Base-by-base conservation (phyloP, 2,329 filamentous ascomycete genomes). In the Talaromyces sp. region DNA sequence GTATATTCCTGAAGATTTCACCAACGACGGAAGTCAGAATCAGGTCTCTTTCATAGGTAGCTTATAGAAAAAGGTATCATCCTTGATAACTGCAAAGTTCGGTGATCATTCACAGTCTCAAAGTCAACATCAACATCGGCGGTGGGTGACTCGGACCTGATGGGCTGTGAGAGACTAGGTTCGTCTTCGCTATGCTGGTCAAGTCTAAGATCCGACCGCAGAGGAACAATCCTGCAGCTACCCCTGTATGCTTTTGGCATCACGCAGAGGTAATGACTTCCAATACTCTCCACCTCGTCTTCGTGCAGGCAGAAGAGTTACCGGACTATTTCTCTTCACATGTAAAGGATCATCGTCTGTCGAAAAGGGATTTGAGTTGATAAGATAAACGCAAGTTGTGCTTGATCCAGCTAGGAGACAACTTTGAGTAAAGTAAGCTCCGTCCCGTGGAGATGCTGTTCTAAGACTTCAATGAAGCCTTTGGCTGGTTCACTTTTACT, bases 381-480 rank as follows among this genome's bases (percentile, higher is more conserved):
- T 12, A 75, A 65, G 9, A 69, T 66, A 9, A 62, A 61, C 6
- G 68, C 68, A 2, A 79, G 63, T 59, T 78, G 74, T 2, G 69
- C 60, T 39, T 75, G 66, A 1, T 73, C 68, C 25, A 76, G 63
- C 2, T 73, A 68, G 14, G 73, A 69, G 3, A 79, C 69, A 7
- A 80, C 61, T 21, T 69, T 72, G 8, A 81, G 63, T 12, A 81
- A 68, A 14, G 76, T 70, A 1, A 66, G 71, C 64, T 81, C 79
- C 0, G 78, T 79, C 54, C 78, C 74, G 50, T 74, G 72, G 0
- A 81, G 72, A 40, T 79, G 72, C 25, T 77, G 70, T 54, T 80
- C 78, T 18, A 81, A 66, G 16, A 76, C 75, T 67, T 80, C 79
- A 18, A 77, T 73, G 58, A 81, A 80, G 7, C 79, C 79, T 64